Percentiles rank a stretch among this genome's conserved stretches.
phyloP scores from a whole-genome alignment of 768 basidiomycete species.

The Amanita molliuscula region DNA sequence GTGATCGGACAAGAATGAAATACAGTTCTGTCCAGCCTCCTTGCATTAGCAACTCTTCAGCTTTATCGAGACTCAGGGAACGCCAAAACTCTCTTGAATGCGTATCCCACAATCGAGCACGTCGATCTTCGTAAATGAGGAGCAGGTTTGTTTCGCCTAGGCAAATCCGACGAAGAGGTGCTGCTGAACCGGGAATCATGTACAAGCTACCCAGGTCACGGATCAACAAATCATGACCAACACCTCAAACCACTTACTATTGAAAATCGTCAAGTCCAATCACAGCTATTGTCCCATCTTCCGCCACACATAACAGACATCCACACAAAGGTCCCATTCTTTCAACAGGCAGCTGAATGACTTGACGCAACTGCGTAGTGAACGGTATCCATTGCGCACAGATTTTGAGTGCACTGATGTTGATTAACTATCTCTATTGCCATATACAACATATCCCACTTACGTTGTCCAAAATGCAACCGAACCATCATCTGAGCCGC shows the following conservation, averaged over 20 bases:
- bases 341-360: conserved; percentile 46
- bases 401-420: conserved; percentile 47
- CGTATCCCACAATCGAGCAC: conserved; percentile 82
- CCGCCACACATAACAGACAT: conserved; percentile 61
- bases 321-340: conserved; percentile 49
- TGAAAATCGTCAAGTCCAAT: conserved; percentile 66
- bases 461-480: conserved; percentile 60
- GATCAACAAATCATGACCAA: conserved; percentile 2
- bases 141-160: conserved; percentile 62
- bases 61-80: conserved; percentile 69
- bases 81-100: conserved; percentile 78
- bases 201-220: conserved; percentile 41
- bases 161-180: conserved; percentile 53
- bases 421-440: not conserved
- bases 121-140: conserved; percentile 63
- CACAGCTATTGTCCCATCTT: conserved; percentile 78
- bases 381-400: conserved; percentile 70
- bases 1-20: not conserved
- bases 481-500: conserved; percentile 72
- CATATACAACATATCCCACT: conserved; percentile 25
- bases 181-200: conserved; percentile 73
- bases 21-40: conserved; percentile 74
- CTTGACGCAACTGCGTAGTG: conserved; percentile 46
- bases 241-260: conserved; percentile 35
- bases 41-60: conserved; percentile 58